Evolutionary conservation across 1,284 basidiomycete species (phyloP).

Genomic region (Rhodotorula sp.): DNA sequence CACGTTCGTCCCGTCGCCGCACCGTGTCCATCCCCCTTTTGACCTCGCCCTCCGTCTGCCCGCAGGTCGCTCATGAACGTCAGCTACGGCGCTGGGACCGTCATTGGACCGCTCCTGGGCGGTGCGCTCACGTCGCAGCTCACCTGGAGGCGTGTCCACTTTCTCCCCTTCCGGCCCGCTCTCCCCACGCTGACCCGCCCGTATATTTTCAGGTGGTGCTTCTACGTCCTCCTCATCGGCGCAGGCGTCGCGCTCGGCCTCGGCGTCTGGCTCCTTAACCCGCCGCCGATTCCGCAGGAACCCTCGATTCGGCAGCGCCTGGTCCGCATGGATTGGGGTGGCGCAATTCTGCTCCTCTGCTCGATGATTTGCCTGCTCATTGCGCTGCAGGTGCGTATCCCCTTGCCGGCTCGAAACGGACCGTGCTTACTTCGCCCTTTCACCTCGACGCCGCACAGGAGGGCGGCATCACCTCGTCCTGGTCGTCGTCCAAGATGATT

Average conservation of each 20-base stretch:
- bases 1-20: no score
- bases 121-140: constrained; percentile 10
- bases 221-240: constrained; percentile 12
- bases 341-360: constrained; percentile 42
- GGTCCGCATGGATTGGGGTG: constrained; percentile 45
- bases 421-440: background rate
- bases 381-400: constrained; percentile 31
- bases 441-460: constrained; percentile 25
- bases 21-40: no score
- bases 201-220: constrained; percentile 22
- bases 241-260: constrained; percentile 7
- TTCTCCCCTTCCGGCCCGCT: background rate
- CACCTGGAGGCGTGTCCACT: constrained; percentile 14
- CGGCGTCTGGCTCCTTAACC: constrained; percentile 25
- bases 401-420: constrained; percentile 25
- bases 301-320: constrained; percentile 30
- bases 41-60: no score
- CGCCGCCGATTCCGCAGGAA: constrained; percentile 21
- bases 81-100: constrained; percentile 13
- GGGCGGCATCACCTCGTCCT: constrained; percentile 28
- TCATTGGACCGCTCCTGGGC: constrained; percentile 24
- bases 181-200: background rate
- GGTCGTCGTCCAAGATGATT: constrained; percentile 39
- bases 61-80: constrained; percentile 27
- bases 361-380: constrained; percentile 46